Base-by-base conservation (phyloP, 1,284 basidiomycete species). In the Ustilago shanxiensis region DNA sequence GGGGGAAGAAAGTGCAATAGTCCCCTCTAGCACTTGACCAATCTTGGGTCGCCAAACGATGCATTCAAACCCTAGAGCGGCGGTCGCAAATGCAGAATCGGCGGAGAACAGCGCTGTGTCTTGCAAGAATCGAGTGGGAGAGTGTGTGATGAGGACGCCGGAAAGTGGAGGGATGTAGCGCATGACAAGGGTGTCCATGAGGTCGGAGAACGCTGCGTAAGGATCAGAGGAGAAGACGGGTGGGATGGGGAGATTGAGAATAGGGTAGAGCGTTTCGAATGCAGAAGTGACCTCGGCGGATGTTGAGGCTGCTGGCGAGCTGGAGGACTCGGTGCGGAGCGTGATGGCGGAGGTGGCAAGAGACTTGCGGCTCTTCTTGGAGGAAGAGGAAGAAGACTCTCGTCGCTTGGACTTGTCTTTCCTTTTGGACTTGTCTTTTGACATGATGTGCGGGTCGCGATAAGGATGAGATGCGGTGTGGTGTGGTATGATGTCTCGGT, bases 1-100 rank as follows among this genome's bases (percentile, higher is more conserved):
- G 0, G 96, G 95, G 1, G 95, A 97, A 67, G 91, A 95, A 24
- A 98, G 89, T 72, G 91, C 95, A 69, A 98, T 91, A 68, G 91
- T 92, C 7, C 95, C 96, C 64, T 90, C 94, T 28, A 98, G 89
- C 83, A 90, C 90, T 90, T 93, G 93, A 39, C 94, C 94, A 35
- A 97, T 89, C 64, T 89, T 89, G 0, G 96, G 96, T 61, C 92
- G 91, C 95, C 96, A 99, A 1, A 97, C 90, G 7, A 93, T 91
- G 22, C 93, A 92, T 72, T 93, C 91, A 83, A 98, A 97, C 47
- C 88, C 88, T 33, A 95, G 90, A 29, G 90, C 88, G 77, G 91
- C 92, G 20, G 93, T 90, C 1, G 92, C 90, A 85, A 93, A 98
- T 0, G 96, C 95, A 82, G 93, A 95, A 79, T 97, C 95, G 26